Percentiles rank a stretch among this genome's conserved stretches.
Evolutionary conservation across 1,284 basidiomycete genomes (phyloP).

Genomic region (Leucoagaricus sp.): DNA sequence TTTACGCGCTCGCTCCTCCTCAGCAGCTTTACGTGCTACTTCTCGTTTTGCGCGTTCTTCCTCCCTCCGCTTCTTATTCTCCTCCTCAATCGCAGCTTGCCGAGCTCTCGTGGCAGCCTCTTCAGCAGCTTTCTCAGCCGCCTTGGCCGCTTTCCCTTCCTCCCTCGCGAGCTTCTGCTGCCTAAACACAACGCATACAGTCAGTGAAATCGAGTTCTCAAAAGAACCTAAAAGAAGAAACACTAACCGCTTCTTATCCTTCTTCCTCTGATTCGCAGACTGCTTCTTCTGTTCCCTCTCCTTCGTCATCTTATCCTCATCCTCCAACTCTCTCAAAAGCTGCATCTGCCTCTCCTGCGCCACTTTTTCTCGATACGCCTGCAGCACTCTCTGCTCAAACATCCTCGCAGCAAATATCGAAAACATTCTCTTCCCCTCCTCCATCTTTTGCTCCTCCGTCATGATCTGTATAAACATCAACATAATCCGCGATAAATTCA

Average conservation of each 20-base stretch:
- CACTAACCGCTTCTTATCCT: slow-evolving; percentile 89
- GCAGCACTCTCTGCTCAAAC: slow-evolving; percentile 97
- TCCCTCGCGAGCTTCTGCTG: slow-evolving; percentile 92
- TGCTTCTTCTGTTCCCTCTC: slow-evolving; percentile 94
- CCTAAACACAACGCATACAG: slow-evolving; percentile 42
- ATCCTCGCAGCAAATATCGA: slow-evolving; percentile 99
- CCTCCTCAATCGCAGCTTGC: slow-evolving; percentile 58
- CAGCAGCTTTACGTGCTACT: slow-evolving; percentile 69
- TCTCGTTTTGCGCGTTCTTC: slow-evolving; percentile 61
- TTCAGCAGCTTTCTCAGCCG: slow-evolving; percentile 82
- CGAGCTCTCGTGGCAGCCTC: slow-evolving; percentile 70
- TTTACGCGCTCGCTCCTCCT: slow-evolving; percentile 78
- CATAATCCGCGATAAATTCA: slow-evolving; percentile 15
- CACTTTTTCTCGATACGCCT: slow-evolving; percentile 91
- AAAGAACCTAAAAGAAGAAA: slow-evolving; percentile 13
- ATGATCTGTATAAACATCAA: slow-evolving; percentile 49
- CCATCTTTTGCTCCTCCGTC: slow-evolving; percentile 93
- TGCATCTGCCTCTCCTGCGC: slow-evolving; percentile 89
- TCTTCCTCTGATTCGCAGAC: slow-evolving; percentile 97
- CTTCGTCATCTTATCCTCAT: slow-evolving; percentile 79
- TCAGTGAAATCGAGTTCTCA: slow-evolving; percentile 10
- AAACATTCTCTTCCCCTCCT: slow-evolving; percentile 99
- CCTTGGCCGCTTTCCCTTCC: slow-evolving; percentile 79
- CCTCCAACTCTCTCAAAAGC: slow-evolving; percentile 86
- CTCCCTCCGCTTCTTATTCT: slow-evolving; percentile 71